Evolutionary conservation across 2,329 filamentous ascomycete genomes (phyloP), one percentile per base, ranked within the genome.

Genomic region (Penicillium glabrum): DNA sequence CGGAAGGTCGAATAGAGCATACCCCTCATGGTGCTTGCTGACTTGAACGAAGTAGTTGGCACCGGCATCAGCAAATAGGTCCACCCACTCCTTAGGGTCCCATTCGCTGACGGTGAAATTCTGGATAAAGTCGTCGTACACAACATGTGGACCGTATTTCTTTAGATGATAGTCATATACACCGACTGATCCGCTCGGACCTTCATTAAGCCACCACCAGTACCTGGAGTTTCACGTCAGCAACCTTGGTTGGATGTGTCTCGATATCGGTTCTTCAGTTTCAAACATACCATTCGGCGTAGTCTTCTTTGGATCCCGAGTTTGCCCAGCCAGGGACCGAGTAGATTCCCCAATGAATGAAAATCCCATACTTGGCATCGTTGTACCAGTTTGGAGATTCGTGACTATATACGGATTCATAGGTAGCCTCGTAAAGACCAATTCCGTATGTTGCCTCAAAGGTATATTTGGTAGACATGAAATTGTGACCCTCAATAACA

Each of bases 301-400:
- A 78, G 26, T 61, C 67, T 60, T 78, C 79, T 48, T 76, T 74
- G 3, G 59, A 53, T 5, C 62, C 63, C 6, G 54, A 58, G 43
- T 78, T 77, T 1, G 83, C 83, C 82, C 83, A 86, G 3, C 79
- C 82, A 0, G 83, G 80, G 0, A 85, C 82, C 0, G 81, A 69
- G 60, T 84, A 86, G 0, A 79, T 72, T 0, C 83, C 83, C 82
- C 83, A 86, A 58, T 86, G 83, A 41, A 86, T 82, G 63, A 86
- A 86, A 37, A 86, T 86, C 0, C 84, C 83, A 58, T 76, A 86
- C 56, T 86, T 86, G 23, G 75, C 80, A 43, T 79, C 74, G 53
- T 82, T 75, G 60, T 79, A 86, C 83, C 83, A 86, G 5, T 76
- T 72, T 0, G 82, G 82, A 14, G 77, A 76, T 64, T 79, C 77